A percentile compares a stretch with the other conserved stretches of the same genome.
Conservation (phyloP, 768 basidiomycete genomes). For the Lactarius psammicola region DNA sequence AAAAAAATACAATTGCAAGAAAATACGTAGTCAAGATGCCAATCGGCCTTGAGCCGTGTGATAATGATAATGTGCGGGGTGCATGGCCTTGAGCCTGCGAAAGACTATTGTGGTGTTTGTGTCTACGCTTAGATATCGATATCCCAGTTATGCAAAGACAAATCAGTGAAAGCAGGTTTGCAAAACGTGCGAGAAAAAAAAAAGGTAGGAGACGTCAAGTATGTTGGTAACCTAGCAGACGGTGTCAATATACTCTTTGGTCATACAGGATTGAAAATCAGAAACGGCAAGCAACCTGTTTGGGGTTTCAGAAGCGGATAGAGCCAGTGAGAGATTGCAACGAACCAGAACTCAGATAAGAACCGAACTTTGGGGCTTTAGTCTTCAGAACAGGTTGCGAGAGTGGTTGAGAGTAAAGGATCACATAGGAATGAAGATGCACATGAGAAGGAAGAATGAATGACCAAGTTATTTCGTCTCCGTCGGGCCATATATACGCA, state of each 20-base stretch:
- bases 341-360: conserved; percentile 12
- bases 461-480: conserved; percentile 3
- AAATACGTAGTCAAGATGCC: conserved; percentile 26
- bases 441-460: conserved; percentile 1
- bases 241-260: conserved; percentile 7
- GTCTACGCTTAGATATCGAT: conserved; percentile 27
- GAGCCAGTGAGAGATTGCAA: background rate
- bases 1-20: conserved; percentile 22
- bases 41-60: conserved; percentile 29
- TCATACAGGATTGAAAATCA: conserved; percentile 4
- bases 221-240: conserved; percentile 4
- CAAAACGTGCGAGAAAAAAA: conserved; percentile 7
- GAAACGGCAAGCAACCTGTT: conserved; percentile 7
- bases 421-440: background rate
- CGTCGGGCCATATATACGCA: background rate
- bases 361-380: background rate
- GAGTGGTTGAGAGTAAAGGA: conserved; percentile 2
- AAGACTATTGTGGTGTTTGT: conserved; percentile 17
- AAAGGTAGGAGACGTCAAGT: conserved; percentile 3
- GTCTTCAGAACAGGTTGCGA: conserved; percentile 7
- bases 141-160: conserved; percentile 20
- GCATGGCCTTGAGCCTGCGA: conserved; percentile 28
- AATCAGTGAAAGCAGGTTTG: conserved; percentile 16
- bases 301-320: background rate
- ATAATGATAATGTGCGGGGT: conserved; percentile 28